Base-by-base conservation (phyloP, 495 filamentous ascomycete genomes). In the Xylaria curta region DNA sequence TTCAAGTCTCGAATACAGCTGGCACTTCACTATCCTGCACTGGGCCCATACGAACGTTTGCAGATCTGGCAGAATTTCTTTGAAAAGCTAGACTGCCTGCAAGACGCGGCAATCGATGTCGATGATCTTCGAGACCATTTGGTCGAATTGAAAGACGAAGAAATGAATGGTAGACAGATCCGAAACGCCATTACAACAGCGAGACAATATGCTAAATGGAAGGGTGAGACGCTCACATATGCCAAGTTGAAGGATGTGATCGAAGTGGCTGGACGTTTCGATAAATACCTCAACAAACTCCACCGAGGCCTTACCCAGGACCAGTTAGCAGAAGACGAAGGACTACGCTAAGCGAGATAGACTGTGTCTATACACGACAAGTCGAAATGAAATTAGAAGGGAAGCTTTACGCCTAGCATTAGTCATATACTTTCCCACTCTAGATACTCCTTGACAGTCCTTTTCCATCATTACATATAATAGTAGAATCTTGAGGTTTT, bases 1-100 rank as follows among this genome's bases (percentile, higher is more conserved):
- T 84, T 87, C 72, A 77, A 80, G 56, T 83, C 81, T 1, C 81
- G 84, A 33, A 81, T 86, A 31, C 83, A 87, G 53, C 76, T 87
- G 38, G 79, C 47, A 24, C n/a, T 51, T 8, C 47, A 51, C n/a
- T 51, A 51, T 51, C 81, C 46, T 82, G 31, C 70, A 71, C 47
- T 82, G 79, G 78, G 28, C 6, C 62, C 46, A 19, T 71, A 75
- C 4, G 69, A 74, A n/a, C 75, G 83, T 4, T 51, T 66, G 0
- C 40, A 77, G 15, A 82, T 86, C 49, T 87, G 85, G 85, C 9
- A 33, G 0, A 76, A 80, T 42, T 81, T 85, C 36, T 31, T 58
- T 7, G 60, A 60, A 9, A 60, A 21, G 15, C n/a, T 40, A 2
- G 58, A 60, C 2, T n/a, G 19, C 15, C 33, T 60, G 19, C 31